A percentile compares a stretch with the other conserved stretches of the same genome.
Conservation (phyloP, 2,329 filamentous ascomycete genomes). For the Diplodia mutila region DNA sequence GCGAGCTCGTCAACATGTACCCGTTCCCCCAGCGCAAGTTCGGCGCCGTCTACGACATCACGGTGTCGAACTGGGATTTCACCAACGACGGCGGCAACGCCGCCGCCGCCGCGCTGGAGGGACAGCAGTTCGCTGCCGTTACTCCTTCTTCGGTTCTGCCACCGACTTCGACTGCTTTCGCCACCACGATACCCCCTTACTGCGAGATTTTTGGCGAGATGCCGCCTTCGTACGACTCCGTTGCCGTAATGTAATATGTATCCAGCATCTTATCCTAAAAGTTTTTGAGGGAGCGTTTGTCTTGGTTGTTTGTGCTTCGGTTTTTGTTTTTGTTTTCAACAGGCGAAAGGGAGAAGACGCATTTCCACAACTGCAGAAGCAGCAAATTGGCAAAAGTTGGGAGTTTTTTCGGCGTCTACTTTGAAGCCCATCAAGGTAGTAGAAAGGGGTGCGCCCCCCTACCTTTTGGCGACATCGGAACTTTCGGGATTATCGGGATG, state of each 20-base stretch:
- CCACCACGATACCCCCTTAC: neutral
- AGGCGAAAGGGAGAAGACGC: neutral
- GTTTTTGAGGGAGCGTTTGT: no score
- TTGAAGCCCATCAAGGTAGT: neutral
- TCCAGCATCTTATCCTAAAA: no score
- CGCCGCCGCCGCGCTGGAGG: neutral
- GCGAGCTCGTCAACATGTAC: conserved; percentile 19
- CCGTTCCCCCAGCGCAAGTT: conserved; percentile 18
- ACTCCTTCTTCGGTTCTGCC: neutral
- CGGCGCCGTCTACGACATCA: conserved; percentile 14
- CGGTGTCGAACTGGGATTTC: neutral
- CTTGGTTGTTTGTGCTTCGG: neutral
- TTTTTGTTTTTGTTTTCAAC: neutral
- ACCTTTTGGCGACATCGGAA: neutral
- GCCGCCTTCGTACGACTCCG: conserved; percentile 14
- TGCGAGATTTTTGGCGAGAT: conserved; percentile 4
- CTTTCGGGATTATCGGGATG: neutral
- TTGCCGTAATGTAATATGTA: conserved; percentile 5
- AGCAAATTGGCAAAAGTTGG: neutral
- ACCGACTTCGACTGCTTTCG: neutral
- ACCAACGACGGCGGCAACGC: neutral
- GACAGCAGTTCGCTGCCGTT: neutral
- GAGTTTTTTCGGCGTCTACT: neutral
- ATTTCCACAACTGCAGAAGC: neutral
- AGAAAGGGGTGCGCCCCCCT: neutral